Evolutionary conservation across 1,284 basidiomycete genomes (phyloP).

Genomic region (Naganishia albida): DNA sequence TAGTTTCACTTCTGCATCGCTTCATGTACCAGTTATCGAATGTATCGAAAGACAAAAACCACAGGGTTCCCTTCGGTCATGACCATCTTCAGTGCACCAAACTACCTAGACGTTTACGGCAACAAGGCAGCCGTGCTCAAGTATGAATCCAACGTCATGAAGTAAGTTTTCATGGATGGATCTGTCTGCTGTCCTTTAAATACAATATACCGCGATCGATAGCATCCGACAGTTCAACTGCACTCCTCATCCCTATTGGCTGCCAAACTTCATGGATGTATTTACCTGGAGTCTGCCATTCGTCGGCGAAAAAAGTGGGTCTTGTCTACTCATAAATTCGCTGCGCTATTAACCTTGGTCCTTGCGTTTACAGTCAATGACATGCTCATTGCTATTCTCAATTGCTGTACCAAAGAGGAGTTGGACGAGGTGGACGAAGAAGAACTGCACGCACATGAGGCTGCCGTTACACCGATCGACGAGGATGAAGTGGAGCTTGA

Average conservation of each 20-base stretch:
- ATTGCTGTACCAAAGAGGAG: conserved; percentile 92
- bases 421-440: conserved; percentile 82
- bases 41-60: conserved; percentile 95
- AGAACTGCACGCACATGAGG: conserved; percentile 42
- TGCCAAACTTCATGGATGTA: conserved; percentile 99
- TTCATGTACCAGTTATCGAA: conserved; percentile 69
- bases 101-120: conserved; percentile 94
- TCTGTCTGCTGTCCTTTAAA: not conserved
- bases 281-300: conserved; percentile 99
- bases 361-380: conserved; percentile 69
- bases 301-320: conserved; percentile 88
- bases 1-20: not conserved
- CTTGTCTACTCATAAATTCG: too few relatives aligned
- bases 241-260: conserved; percentile 92
- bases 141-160: conserved; percentile 96
- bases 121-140: conserved; percentile 96
- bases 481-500: conserved; percentile 58
- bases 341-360: conserved; percentile 1
- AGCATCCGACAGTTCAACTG: conserved; percentile 81
- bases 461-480: conserved; percentile 48
- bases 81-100: conserved; percentile 94
- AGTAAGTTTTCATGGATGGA: conserved; percentile 51
- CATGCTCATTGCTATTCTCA: conserved; percentile 92
- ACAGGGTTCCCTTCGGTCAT: conserved; percentile 89
- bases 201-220: not conserved